Evolutionary conservation across 1,284 basidiomycete species (phyloP).

Genomic region (Boletus smithii): DNA sequence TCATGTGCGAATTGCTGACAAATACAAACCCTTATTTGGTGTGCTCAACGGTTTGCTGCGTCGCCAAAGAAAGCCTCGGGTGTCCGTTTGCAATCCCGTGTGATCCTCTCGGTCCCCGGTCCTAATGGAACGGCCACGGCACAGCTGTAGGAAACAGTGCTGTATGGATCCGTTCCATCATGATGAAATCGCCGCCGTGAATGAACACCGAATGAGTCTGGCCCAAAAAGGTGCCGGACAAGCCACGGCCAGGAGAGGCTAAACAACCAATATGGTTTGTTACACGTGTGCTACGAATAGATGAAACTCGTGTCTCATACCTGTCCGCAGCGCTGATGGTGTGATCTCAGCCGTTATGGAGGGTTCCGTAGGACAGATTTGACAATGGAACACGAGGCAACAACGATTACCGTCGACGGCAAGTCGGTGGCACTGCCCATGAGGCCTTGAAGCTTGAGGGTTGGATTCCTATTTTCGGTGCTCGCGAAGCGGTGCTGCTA

Average conservation of each 20-base stretch:
- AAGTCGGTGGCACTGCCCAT: conserved; percentile 6
- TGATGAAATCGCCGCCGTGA: conserved; percentile 7
- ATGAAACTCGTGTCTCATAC: conserved; percentile 22
- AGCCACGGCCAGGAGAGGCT: background rate
- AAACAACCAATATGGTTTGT: conserved; percentile 15
- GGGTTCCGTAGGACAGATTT: conserved; percentile 18
- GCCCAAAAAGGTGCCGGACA: background rate
- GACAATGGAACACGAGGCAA: conserved; percentile 31
- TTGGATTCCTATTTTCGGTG: conserved; percentile 7
- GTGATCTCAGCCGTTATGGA: conserved; percentile 12
- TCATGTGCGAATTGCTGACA: conserved; percentile 24
- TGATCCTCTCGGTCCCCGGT: conserved; percentile 25
- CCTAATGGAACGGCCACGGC: conserved; percentile 14
- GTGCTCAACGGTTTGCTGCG: conserved; percentile 12
- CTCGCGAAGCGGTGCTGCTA: conserved; percentile 4
- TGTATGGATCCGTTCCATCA: conserved; percentile 15
- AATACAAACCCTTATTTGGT: conserved; percentile 17
- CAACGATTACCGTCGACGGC: conserved; percentile 6
- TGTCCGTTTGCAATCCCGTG: conserved; percentile 17
- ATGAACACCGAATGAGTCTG: conserved; percentile 1
- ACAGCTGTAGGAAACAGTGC: conserved; percentile 13
- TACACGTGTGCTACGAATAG: conserved; percentile 26
- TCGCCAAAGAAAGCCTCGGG: conserved; percentile 21
- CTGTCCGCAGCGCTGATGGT: conserved; percentile 13
- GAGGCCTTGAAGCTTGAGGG: no score